phyloP scores from a whole-genome alignment of 129 eudicot species.

The Gnaphalium uliginosum region DNA sequence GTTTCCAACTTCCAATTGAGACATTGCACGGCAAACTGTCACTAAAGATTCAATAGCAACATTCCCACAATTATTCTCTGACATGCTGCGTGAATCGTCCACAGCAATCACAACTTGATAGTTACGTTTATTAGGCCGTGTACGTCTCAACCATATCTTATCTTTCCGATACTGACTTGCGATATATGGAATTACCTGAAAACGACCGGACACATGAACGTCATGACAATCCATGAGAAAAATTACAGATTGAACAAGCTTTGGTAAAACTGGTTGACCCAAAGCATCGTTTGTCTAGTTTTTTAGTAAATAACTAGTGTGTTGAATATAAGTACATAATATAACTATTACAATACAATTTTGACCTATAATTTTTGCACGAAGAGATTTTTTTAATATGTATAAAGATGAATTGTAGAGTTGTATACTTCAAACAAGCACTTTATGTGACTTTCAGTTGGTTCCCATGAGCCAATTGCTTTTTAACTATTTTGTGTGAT shows the following conservation, averaged over 20 bases:
- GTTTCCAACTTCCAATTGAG: conserved; percentile 91
- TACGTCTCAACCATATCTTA: conserved; percentile 94
- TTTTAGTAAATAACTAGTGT: no score
- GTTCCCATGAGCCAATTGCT: not conserved
- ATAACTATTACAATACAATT: no score
- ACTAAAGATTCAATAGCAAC: conserved; percentile 94
- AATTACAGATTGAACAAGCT: not conserved
- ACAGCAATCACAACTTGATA: conserved; percentile 94
- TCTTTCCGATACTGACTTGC: conserved; percentile 94
- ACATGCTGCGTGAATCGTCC: conserved; percentile 99
- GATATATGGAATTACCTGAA: conserved; percentile 84
- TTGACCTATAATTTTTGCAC: no score
- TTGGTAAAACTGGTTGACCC: not conserved
- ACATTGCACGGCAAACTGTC: conserved; percentile 96
- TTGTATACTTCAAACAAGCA: not conserved
- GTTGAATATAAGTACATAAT: no score
- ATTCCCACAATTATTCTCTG: conserved; percentile 73
- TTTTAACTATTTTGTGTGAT: not conserved
- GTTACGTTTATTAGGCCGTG: conserved; percentile 87
- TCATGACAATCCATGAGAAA: not conserved
- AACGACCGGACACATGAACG: conserved; percentile 13
- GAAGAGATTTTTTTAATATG: not conserved
- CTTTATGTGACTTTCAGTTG: not conserved
- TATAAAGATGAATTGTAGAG: not conserved
- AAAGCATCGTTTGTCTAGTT: no score